These are phyloP conservation scores for Phyllostachys edulis DNA, from an alignment of 176 grass and related monocot species.

Conservation along the genomic window DNA sequence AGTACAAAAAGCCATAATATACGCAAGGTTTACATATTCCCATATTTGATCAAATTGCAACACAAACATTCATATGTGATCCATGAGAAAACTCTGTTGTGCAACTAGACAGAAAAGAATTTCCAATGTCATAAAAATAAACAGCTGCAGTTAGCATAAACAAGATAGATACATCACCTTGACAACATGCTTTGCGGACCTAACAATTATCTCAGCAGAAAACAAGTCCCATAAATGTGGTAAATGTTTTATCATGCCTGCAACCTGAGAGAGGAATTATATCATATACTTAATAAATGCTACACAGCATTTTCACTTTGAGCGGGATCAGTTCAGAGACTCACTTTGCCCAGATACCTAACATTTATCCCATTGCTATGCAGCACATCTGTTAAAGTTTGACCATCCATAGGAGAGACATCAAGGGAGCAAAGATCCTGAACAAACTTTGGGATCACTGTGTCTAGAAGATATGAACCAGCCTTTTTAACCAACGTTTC, in stretches of 20 bases:
- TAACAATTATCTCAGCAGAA: constrained; percentile 76
- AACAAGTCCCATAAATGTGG: constrained; percentile 80
- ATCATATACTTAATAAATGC: constrained; percentile 12
- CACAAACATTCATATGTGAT: not conserved
- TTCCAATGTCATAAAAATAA: not conserved
- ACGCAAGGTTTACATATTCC: not conserved
- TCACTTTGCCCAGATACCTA: constrained; percentile 94
- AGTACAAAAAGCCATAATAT: not conserved
- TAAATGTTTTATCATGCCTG: constrained; percentile 77
- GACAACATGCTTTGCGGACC: constrained; percentile 88
- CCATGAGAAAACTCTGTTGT: not conserved
- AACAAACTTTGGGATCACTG: constrained; percentile 87
- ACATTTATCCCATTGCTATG: constrained; percentile 93
- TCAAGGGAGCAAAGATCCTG: constrained; percentile 91
- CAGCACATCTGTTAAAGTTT: constrained; percentile 80
- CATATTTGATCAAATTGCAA: not conserved
- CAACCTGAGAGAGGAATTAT: constrained; percentile 61
- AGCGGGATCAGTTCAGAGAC: constrained; percentile 39
- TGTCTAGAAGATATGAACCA: constrained; percentile 71
- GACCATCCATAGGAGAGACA: constrained; percentile 91
- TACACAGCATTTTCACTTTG: constrained; percentile 3
- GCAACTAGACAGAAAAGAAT: not conserved
- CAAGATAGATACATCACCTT: constrained; percentile 59
- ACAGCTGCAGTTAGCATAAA: not conserved
- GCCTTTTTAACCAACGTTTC: constrained; percentile 74